A percentile compares a stretch with the other conserved stretches of the same genome.
Conservation (phyloP, 768 basidiomycete genomes). For the Hericium coralloides region DNA sequence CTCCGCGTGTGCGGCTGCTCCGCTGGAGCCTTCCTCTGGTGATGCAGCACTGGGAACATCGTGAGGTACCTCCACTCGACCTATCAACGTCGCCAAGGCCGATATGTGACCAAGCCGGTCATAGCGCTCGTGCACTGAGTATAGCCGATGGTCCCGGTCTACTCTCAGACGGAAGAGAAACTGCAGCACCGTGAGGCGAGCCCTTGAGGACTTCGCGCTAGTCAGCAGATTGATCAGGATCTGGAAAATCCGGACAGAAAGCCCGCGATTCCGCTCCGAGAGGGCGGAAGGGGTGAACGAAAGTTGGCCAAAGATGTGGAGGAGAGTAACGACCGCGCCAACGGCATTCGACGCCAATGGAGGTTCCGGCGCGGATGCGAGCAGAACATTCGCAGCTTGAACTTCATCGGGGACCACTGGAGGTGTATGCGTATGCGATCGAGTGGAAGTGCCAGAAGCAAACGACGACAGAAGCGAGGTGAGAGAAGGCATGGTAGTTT, state of each 20-base stretch:
- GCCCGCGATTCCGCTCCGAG: slow-evolving; percentile 32
- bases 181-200: slow-evolving; percentile 67
- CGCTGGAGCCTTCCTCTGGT: slow-evolving; percentile 6
- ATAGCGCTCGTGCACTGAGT: slow-evolving; percentile 44
- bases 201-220: slow-evolving; percentile 42
- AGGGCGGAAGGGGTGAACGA: slow-evolving; percentile 59
- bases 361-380: slow-evolving; percentile 6
- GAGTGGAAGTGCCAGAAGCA: slow-evolving; percentile 41
- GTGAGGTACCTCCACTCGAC: slow-evolving; percentile 31
- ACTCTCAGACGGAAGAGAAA: slow-evolving; percentile 86
- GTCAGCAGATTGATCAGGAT: slow-evolving; percentile 40
- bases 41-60: slow-evolving; percentile 2
- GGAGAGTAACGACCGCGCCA: slow-evolving; percentile 52
- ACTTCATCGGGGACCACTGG: slow-evolving; percentile 28
- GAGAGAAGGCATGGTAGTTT: slow-evolving; percentile 44
- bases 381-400: slow-evolving; percentile 22
- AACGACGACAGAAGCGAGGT: slow-evolving; percentile 60
- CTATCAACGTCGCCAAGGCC: slow-evolving; percentile 56
- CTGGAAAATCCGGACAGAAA: slow-evolving; percentile 47
- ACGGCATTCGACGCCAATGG: slow-evolving; percentile 34
- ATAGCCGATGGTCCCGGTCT: slow-evolving; percentile 83
- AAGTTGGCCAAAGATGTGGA: slow-evolving; percentile 61
- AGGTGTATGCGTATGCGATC: slow-evolving; percentile 44
- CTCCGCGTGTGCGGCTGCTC: slow-evolving; percentile 7
- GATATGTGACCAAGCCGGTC: slow-evolving; percentile 50